Evolutionary conservation across 208 protist genomes (phyloP).

Genomic region (Leishmania guyanensis): DNA sequence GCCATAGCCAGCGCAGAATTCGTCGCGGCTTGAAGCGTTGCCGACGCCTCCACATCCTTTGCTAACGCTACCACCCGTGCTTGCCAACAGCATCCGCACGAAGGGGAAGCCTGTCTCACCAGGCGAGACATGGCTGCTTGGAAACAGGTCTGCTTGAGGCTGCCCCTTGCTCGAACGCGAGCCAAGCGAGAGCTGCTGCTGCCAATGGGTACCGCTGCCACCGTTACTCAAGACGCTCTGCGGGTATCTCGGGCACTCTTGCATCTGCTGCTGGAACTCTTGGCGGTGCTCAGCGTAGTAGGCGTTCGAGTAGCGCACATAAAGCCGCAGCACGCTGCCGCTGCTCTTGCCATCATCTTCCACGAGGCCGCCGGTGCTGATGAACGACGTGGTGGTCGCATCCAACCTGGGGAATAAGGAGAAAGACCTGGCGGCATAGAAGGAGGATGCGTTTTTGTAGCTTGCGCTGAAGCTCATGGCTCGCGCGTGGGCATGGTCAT

Average conservation of each 20-base stretch:
- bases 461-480: not conserved
- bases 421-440: not conserved
- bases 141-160: not conserved
- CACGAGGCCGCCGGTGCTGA: not conserved
- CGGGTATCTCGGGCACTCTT: not conserved
- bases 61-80: not conserved
- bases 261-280: constrained; percentile 22
- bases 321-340: constrained; percentile 68
- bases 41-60: not conserved
- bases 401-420: not conserved
- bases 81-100: constrained; percentile 7
- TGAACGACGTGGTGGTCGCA: not conserved
- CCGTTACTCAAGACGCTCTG: constrained; percentile 2
- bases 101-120: not conserved
- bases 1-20: not conserved
- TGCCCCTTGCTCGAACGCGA: not conserved
- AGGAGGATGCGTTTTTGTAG: not conserved
- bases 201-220: constrained; percentile 5
- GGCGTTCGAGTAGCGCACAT: constrained; percentile 75
- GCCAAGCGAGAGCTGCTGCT: constrained; percentile 23
- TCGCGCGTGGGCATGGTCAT: not conserved
- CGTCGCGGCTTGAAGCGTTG: not conserved
- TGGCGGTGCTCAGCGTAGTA: constrained; percentile 25
- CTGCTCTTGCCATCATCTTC: constrained; percentile 47
- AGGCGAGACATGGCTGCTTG: not conserved